phyloP scores from a whole-genome alignment of 1,139 yeast species.

The Torulaspora globosa region DNA sequence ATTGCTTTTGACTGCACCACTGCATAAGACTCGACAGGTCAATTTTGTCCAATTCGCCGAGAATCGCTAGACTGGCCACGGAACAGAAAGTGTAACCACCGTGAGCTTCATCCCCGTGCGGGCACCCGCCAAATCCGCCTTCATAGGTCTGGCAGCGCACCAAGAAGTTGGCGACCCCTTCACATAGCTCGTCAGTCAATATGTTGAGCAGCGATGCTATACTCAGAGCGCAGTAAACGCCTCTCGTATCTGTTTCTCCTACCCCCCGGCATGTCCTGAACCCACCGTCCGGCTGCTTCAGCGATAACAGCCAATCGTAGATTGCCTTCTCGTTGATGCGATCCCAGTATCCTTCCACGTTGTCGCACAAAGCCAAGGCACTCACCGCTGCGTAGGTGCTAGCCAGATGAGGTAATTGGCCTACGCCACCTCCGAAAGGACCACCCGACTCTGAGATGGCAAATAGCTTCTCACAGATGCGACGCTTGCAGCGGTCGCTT shows the following conservation, averaged over 20 bases:
- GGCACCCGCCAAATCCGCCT: slow-evolving; percentile 89
- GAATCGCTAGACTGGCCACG: slow-evolving; percentile 58
- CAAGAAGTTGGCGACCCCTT: slow-evolving; percentile 59
- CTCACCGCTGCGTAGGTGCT: slow-evolving; percentile 76
- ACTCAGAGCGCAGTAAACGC: slow-evolving; percentile 82
- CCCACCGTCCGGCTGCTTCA: slow-evolving; percentile 69
- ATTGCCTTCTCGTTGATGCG: slow-evolving; percentile 46
- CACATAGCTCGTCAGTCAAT: slow-evolving; percentile 56
- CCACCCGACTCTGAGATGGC: slow-evolving; percentile 49
- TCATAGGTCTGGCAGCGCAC: slow-evolving; percentile 78
- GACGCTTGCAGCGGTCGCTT: slow-evolving; percentile 23
- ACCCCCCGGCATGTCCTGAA: slow-evolving; percentile 31
- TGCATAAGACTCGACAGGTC: slow-evolving; percentile 44
- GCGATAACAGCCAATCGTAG: slow-evolving; percentile 57
- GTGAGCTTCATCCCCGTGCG: slow-evolving; percentile 79
- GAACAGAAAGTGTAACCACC: slow-evolving; percentile 97
- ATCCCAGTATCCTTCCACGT: slow-evolving; percentile 43
- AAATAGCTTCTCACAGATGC: slow-evolving; percentile 26
- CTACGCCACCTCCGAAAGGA: slow-evolving; percentile 72
- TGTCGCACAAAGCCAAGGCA: slow-evolving; percentile 54
- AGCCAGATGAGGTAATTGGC: slow-evolving; percentile 81
- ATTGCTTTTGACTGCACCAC: slow-evolving; percentile 75
- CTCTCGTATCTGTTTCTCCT: slow-evolving; percentile 86
- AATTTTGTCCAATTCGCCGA: slow-evolving; percentile 32
- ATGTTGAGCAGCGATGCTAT: slow-evolving; percentile 65